A percentile compares a stretch with the other conserved stretches of the same genome.
phyloP scores from a whole-genome alignment of 2,329 filamentous ascomycete species.

The Cordyceps javanica region DNA sequence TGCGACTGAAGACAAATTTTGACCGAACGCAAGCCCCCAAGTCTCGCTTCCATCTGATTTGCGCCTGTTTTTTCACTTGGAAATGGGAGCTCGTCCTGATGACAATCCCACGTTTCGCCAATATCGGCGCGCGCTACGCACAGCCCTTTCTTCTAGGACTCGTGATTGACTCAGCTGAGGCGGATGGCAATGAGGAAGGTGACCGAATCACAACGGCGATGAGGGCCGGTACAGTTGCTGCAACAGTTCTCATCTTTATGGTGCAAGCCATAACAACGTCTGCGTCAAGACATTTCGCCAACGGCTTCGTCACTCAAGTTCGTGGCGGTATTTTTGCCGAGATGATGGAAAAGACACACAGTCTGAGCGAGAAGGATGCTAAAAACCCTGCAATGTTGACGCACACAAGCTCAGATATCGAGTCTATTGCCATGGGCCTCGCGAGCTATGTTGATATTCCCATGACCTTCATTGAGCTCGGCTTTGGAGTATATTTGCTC shows the following conservation, averaged over 20 bases:
- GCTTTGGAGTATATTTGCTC: not conserved
- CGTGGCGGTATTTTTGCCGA: slow-evolving; percentile 32
- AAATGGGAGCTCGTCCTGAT: not conserved
- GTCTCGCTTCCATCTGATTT: not conserved
- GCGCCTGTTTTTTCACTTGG: not conserved
- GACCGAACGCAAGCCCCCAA: too few relatives aligned
- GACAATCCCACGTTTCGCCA: not conserved
- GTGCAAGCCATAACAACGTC: not conserved
- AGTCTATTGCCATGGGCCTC: not conserved
- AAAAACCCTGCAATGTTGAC: slow-evolving; percentile 21
- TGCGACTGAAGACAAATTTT: not conserved
- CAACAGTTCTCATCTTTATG: not conserved
- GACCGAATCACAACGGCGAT: not conserved
- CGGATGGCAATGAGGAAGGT: not conserved
- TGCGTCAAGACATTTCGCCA: not conserved
- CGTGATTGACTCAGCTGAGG: not conserved
- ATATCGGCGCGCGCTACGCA: not conserved
- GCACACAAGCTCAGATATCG: slow-evolving; percentile 7
- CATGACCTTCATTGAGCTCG: not conserved
- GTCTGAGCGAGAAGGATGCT: slow-evolving; percentile 21
- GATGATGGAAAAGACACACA: slow-evolving; percentile 40
- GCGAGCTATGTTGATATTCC: not conserved
- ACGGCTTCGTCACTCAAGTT: slow-evolving; percentile 24
- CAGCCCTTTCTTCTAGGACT: not conserved
- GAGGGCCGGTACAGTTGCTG: not conserved